Evolutionary conservation across 805 yeast genomes (phyloP), one percentile per base, ranked within the genome.

Genomic region (Grigorovia humatica): DNA sequence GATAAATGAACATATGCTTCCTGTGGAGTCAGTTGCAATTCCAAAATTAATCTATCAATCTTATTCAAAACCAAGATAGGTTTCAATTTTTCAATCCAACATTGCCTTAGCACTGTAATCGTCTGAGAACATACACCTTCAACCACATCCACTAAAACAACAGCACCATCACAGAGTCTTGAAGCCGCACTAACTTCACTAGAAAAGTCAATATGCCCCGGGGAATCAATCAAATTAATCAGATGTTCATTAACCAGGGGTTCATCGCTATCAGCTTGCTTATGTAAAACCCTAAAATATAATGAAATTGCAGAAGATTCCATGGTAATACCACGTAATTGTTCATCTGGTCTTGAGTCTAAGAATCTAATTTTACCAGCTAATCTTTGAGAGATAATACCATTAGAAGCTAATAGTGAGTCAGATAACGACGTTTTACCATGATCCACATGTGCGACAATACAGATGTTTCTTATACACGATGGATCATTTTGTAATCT

Each of bases 71-170:
- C 96, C 51, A 93, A 74, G 17, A 93, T 71, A 1, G 98, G 96
- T 62, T 83, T 86, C 59, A 93, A 70, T 58, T 87, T 84, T 64
- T 93, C 99, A 4, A 85, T 80, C 97, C 98, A 93, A 48, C 96
- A 87, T 67, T 93, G 98, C 63, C 98, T 78, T 55, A 91, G 72
- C 1, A 93, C 99, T 17, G 93, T 90, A 11, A 93, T 86, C 0
- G 99, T 93, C 65, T 93, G 99, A 0, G 98, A 90, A 62, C 97
- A 90, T 0, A 93, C 98, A 27, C 99, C 99, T 70, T 93, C 99
- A 1, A 93, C 96, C 2, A 88, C 97, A 67, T 93, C 99, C 2
- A 93, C 96, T 15, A 93, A 72, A 0, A 93, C 95, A 2, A 93
- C 85, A 0, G 98, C 96, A 46, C 98, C 98, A 65, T 93, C 99